Conservation (phyloP, 73 alveolate species). For the Tetrahymena thermophila region DNA sequence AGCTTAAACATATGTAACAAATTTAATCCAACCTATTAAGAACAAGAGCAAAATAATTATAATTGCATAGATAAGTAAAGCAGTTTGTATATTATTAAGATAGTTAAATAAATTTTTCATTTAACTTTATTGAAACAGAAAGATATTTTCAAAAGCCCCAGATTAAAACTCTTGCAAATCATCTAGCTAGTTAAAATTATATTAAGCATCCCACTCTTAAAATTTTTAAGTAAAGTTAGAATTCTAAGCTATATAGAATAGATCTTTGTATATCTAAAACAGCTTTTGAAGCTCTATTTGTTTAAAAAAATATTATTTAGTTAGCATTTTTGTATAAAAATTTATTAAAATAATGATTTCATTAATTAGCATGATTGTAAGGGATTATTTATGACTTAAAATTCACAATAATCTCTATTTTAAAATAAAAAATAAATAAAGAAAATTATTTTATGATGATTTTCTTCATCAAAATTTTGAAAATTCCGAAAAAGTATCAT, state of each 20-base stretch:
- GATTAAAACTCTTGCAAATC: not conserved
- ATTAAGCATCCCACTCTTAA: not conserved
- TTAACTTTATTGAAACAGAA: not conserved
- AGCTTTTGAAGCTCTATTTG: not conserved
- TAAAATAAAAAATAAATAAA: too few relatives aligned
- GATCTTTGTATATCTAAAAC: not conserved
- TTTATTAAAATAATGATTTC: too few relatives aligned
- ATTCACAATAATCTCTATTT: too few relatives aligned
- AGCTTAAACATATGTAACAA: not conserved
- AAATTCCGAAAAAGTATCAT: too few relatives aligned
- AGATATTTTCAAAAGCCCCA: not conserved
- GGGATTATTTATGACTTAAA: too few relatives aligned
- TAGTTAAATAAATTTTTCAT: not conserved
- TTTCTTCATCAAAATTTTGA: too few relatives aligned
- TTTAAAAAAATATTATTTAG: not conserved
- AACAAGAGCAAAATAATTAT: not conserved
- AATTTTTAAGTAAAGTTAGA: not conserved
- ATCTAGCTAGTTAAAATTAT: not conserved
- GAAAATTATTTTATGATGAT: too few relatives aligned
- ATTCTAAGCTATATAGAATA: not conserved
- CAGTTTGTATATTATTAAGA: not conserved
- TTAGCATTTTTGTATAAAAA: too few relatives aligned
- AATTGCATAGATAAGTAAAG: not conserved
- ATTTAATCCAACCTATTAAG: not conserved
- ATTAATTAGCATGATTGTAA: too few relatives aligned